Evolutionary conservation across 2,329 filamentous ascomycete species (phyloP), one percentile per base, ranked within the genome.

Genomic region (Paracorniculantispora psalliotae): DNA sequence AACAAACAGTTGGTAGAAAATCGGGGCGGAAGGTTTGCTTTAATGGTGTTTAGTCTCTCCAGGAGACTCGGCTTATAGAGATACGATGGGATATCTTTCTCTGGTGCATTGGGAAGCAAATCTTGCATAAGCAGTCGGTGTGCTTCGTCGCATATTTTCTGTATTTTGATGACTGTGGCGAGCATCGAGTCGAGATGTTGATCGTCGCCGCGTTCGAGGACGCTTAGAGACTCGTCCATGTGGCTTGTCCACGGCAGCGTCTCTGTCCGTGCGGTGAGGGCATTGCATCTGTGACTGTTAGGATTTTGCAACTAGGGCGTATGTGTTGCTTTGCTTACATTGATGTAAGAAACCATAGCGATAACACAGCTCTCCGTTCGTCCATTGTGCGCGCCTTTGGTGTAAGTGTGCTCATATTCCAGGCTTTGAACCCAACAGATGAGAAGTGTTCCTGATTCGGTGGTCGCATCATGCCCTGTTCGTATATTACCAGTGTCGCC

Each of bases 231-330:
- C 37, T 86, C 82, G 30, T 85, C 82, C 73, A 87, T 79, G 54
- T 84, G 78, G 1, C 78, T 63, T 0, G 79, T 85, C 84, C 84
- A 88, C 2, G 72, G 74, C 51, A 87, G 71, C 2, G 76, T 65
- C 55, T 85, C 81, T 52, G 77, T 73, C 48, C 77, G 77, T 25
- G 76, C 76, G 15, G 81, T 70, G 55, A 72, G 78, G 2, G 66
- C 71, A 50, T 72, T 67, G 59, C 69, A 68, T 60, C 72, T 76
- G 30, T 5, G 21, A 21, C 33, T 2, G 35, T 64, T 4, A 67
- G 67, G 49, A 57, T 67, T n/a, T 44, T 19, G n/a, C 13, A 37
- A 17, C 19, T 25, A 52, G 26, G 53, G 35, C 26, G 37, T 44
- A 35, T 59, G 61, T 25, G 25, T 30, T n/a, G 19, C 3, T 23